These are phyloP conservation scores for Candida alai DNA, from an alignment of 805 yeast genomes.

Conservation along the genomic window DNA sequence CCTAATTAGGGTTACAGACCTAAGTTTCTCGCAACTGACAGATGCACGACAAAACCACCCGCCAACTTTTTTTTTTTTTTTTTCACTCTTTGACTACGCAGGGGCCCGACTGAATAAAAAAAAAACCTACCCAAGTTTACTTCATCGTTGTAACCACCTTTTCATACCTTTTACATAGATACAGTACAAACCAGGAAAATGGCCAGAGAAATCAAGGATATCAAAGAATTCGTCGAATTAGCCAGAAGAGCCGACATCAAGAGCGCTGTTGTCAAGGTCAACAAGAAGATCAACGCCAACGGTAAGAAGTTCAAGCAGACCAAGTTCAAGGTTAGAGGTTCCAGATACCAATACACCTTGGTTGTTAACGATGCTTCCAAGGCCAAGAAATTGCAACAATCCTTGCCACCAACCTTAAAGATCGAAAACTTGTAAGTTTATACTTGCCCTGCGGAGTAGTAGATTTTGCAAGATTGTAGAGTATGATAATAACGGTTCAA, in stretches of 20 bases:
- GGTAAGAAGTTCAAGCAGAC: constrained; percentile 89
- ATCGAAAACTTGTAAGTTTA: constrained; percentile 48
- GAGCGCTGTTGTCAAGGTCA: constrained; percentile 91
- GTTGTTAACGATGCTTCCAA: constrained; percentile 92
- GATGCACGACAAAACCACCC: too few species aligned
- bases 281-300: constrained; percentile 73
- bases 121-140: too few species aligned
- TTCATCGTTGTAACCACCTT: too few species aligned
- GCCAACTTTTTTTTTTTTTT: too few species aligned
- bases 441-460: background rate
- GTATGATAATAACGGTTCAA: background rate
- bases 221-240: constrained; percentile 95
- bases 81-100: background rate
- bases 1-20: constrained; percentile 3
- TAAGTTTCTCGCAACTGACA: too few species aligned
- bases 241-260: constrained; percentile 94
- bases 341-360: constrained; percentile 91
- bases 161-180: too few species aligned
- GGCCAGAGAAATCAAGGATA: constrained; percentile 79
- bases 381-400: constrained; percentile 96
- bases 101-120: background rate
- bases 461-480: too few species aligned
- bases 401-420: constrained; percentile 91
- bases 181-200: too few species aligned
- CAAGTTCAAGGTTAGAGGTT: constrained; percentile 98